A percentile compares a stretch with the other conserved stretches of the same genome.
These are phyloP conservation scores for Heritiera littoralis DNA, from an alignment of 345 rosid species.

Conservation along the genomic window DNA sequence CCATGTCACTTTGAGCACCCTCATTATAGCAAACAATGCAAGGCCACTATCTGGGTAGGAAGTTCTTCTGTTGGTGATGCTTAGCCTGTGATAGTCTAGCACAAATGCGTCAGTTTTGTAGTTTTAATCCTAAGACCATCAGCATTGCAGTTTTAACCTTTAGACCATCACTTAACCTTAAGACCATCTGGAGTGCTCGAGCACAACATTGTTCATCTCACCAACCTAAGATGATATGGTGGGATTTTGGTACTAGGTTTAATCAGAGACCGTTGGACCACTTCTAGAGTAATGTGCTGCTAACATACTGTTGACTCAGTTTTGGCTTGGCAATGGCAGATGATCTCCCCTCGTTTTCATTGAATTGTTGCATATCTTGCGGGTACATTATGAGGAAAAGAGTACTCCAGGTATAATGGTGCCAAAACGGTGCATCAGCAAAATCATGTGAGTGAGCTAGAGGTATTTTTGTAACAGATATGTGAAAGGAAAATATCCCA, in stretches of 20 bases:
- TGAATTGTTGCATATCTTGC: not conserved
- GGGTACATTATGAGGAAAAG: not conserved
- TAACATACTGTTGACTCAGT: not conserved
- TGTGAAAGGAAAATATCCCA: not conserved
- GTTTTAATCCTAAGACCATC: too few relatives aligned
- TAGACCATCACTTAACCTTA: not conserved
- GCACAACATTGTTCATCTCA: not conserved
- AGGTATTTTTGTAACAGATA: not conserved
- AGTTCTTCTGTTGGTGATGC: not conserved
- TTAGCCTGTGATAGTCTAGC: too few relatives aligned
- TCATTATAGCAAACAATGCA: too few relatives aligned
- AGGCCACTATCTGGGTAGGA: not conserved
- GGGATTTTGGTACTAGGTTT: not conserved
- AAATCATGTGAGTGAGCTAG: not conserved
- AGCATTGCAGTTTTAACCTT: not conserved
- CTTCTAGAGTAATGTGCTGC: not conserved
- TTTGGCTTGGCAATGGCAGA: not conserved
- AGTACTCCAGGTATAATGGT: not conserved
- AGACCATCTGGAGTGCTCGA: not conserved
- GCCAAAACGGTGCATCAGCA: not conserved
- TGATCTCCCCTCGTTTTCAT: not conserved
- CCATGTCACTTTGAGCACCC: too few relatives aligned
- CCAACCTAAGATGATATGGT: not conserved
- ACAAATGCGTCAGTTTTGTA: too few relatives aligned
- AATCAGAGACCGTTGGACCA: not conserved